Evolutionary conservation across 2,329 filamentous ascomycete genomes (phyloP).

Genomic region (Boeremia exigua): DNA sequence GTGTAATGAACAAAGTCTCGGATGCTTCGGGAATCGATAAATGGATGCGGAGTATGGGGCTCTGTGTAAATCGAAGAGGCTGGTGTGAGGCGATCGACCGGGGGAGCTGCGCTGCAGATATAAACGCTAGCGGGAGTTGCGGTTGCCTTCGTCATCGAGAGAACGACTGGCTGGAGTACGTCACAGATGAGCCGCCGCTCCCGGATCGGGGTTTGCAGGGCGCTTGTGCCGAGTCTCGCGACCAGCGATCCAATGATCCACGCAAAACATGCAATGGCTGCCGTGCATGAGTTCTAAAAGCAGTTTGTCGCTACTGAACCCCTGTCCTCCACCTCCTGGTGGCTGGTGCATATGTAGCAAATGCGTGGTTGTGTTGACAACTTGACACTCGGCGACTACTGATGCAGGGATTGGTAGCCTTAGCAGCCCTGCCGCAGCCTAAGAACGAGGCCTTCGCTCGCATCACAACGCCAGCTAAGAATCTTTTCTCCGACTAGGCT

Average conservation of each 20-base stretch:
- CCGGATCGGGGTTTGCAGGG: constrained; percentile 14
- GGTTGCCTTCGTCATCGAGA: constrained; percentile 19
- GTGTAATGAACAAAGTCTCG: constrained; percentile 1
- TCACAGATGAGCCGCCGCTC: constrained; percentile 10
- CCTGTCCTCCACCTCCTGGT: not conserved
- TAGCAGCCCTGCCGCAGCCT: constrained; percentile 11
- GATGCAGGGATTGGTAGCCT: constrained; percentile 15
- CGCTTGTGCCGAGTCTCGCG: constrained; percentile 10
- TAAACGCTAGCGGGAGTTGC: constrained; percentile 16
- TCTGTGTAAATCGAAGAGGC: constrained; percentile 5
- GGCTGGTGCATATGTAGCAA: not conserved
- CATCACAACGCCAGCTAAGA: not conserved
- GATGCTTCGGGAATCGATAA: not conserved
- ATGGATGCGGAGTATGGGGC: constrained; percentile 1
- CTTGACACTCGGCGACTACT: constrained; percentile 5
- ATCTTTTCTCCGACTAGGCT: constrained; percentile 11
- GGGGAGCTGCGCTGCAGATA: constrained; percentile 18
- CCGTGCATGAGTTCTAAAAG: constrained; percentile 8
- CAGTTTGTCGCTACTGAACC: not conserved
- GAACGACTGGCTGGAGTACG: constrained; percentile 12
- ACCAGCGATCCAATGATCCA: constrained; percentile 10
- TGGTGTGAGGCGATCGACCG: constrained; percentile 8
- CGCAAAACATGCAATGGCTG: constrained; percentile 9
- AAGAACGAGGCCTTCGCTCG: constrained; percentile 5
- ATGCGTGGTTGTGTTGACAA: constrained; percentile 1